Base-by-base conservation (phyloP, 2,329 filamentous ascomycete genomes). In the Neofusicoccum umdonicola region DNA sequence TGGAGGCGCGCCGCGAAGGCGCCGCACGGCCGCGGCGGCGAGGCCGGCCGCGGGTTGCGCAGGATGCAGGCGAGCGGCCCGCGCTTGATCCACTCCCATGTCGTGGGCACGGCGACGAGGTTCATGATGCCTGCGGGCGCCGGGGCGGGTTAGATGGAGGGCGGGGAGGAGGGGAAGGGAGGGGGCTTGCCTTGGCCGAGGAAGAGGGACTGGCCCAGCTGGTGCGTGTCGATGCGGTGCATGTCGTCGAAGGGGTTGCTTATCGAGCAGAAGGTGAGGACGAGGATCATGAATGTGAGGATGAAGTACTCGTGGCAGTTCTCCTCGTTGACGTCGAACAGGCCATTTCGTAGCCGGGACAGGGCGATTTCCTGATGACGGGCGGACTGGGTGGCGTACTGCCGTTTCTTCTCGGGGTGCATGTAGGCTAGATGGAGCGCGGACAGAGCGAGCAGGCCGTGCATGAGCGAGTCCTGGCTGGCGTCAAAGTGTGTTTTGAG, bases 141-240 rank as follows among this genome's bases (percentile, higher is more conserved):
- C 4, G 5, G 5, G 5, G 27, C 4, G 27, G 1, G 15, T 44
- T 39, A 15, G 37, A n/a, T 17, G 41, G 41, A 5, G 15, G 5
- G 3, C 3, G 41, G 3, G 11, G 13, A n/a, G 41, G n/a, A 4
- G 41, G 41, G 22, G 22, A 3, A 17, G 13, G n/a, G 41, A 6
- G 6, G 3, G 41, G 41, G n/a, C 41, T 44, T 44, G 15, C 41
- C 56, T 8, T 47, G 42, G 56, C 56, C 56, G 3, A 60, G 56
- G 56, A 60, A 60, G 42, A 60, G 56, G 1, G 42, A 35, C 11
- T 60, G 56, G 41, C 27, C 56, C 3, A 60, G 56, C 31, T 60
- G 41, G 2, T 60, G 56, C 9, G 31, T 37, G n/a, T 34, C 27
- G 27, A 60, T 41, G 11, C 11, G 56, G 41, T 19, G 41, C 37